Base-by-base conservation (phyloP, 2,329 filamentous ascomycete species). In the Aspergillus luchuensis region DNA sequence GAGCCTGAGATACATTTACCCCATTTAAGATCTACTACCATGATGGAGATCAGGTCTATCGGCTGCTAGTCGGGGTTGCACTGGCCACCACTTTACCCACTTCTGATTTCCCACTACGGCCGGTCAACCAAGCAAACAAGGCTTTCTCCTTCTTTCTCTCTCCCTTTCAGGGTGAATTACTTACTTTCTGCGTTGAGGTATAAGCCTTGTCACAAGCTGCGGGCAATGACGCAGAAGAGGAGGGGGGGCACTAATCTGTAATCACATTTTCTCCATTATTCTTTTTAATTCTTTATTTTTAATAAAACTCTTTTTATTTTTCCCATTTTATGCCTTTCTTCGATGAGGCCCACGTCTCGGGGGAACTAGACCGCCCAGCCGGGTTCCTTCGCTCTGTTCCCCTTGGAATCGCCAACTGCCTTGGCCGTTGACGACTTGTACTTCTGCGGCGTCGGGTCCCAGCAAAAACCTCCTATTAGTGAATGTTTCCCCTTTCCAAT, bases 1-100 rank as follows among this genome's bases (percentile, higher is more conserved):
- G 51, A 56, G 39, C 45, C 10, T 53, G 54, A 62, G 48, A 51
- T 56, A 57, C 33, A 36, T 36, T 36, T 36, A 36, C 57, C 61
- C 62, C 62, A 63, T 58, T 36, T 57, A 61, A 67, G 72, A 75
- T 74, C 71, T 71, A 66, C 71, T 71, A 66, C 71, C 62, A 64
- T 69, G 64, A 70, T 63, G 70, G 66, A 72, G 71, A 74, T 74
- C 72, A 71, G 67, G 65, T 73, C 71, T 73, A 75, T 74, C 70
- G 69, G 67, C 63, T 70, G 68, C 71, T 74, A 74, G 68, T 70
- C 63, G 41, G 45, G 39, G 49, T 68, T 66, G 71, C 71, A 74
- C 67, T 69, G 72, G 70, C 71, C 72, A 73, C 67, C 62, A 59
- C 60, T 63, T 67, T 67, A 64, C 61, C 63, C 54, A 63, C 62